These are phyloP conservation scores for Zasmidium angulare DNA, from an alignment of 2,329 filamentous ascomycete genomes.

Conservation along the genomic window DNA sequence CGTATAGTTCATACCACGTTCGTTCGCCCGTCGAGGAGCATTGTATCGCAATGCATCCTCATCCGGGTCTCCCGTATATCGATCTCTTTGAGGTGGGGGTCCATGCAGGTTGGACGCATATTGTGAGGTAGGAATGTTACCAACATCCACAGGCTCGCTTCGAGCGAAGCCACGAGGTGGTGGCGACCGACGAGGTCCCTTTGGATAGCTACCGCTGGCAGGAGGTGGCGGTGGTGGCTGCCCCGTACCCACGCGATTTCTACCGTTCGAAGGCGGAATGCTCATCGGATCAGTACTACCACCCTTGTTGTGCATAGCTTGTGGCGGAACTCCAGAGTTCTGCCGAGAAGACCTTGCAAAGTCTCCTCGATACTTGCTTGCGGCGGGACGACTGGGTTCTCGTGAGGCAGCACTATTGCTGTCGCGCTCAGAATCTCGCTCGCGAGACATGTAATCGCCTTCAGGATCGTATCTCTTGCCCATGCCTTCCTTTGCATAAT, in stretches of 20 bases:
- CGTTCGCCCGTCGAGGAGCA: slow-evolving; percentile 10
- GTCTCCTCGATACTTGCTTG: slow-evolving; percentile 16
- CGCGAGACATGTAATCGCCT: slow-evolving; percentile 10
- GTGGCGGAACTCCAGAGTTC: slow-evolving; percentile 16
- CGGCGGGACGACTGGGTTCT: slow-evolving; percentile 17
- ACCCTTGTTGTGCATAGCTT: slow-evolving; percentile 13
- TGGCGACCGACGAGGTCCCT: slow-evolving; percentile 24
- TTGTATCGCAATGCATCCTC: slow-evolving; percentile 15
- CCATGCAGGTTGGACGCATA: slow-evolving; percentile 30
- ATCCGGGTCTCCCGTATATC: slow-evolving; percentile 19
- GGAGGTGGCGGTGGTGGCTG: slow-evolving; percentile 16
- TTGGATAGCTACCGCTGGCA: slow-evolving; percentile 17
- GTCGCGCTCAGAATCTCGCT: slow-evolving; percentile 21
- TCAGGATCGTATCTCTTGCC: slow-evolving; percentile 54
- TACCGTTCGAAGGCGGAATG: slow-evolving; percentile 22
- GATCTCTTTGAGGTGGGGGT: slow-evolving; percentile 13
- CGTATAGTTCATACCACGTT: slow-evolving; percentile 10
- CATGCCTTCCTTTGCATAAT: slow-evolving; percentile 57
- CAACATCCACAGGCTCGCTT: slow-evolving; percentile 28
- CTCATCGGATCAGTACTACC: slow-evolving; percentile 21
- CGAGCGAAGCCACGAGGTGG: slow-evolving; percentile 22
- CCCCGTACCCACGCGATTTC: slow-evolving; percentile 22
- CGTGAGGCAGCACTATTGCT: slow-evolving; percentile 9
- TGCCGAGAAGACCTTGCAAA: slow-evolving; percentile 9
- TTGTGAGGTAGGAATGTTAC: slow-evolving; percentile 24